Evolutionary conservation across 2,329 filamentous ascomycete species (phyloP).

Genomic region (Ophiostoma perfectum): DNA sequence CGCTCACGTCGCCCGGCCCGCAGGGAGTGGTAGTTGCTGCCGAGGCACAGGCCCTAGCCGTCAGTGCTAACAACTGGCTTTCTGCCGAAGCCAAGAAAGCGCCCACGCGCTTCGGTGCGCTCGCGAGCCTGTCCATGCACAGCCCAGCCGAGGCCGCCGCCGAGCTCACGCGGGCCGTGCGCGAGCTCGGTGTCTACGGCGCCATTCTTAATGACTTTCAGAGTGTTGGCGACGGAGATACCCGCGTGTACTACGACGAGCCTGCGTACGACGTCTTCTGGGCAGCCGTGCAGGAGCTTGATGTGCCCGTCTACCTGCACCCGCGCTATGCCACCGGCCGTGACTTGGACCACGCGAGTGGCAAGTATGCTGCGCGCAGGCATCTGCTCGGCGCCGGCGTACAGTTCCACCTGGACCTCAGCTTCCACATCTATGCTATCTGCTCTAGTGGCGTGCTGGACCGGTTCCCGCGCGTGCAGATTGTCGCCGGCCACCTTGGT

Average conservation of each 20-base stretch:
- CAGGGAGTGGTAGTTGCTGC: slow-evolving; percentile 31
- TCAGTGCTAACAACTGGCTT: slow-evolving; percentile 34
- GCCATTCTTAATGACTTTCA: slow-evolving; percentile 36
- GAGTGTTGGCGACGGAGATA: slow-evolving; percentile 16
- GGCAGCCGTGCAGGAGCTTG: slow-evolving; percentile 32
- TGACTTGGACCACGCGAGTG: slow-evolving; percentile 29
- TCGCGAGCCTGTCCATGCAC: slow-evolving; percentile 36
- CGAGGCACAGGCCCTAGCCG: slow-evolving; percentile 30
- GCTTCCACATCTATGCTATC: slow-evolving; percentile 43
- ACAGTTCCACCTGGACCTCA: slow-evolving; percentile 40
- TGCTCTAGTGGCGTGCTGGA: slow-evolving; percentile 41
- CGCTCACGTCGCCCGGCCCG: slow-evolving; percentile 33
- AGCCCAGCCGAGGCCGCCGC: slow-evolving; percentile 29
- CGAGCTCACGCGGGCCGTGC: slow-evolving; percentile 33
- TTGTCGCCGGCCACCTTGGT: slow-evolving; percentile 41
- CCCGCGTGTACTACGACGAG: slow-evolving; percentile 31
- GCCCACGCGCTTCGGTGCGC: slow-evolving; percentile 32
- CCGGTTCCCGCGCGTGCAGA: slow-evolving; percentile 37
- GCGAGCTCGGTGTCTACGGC: slow-evolving; percentile 33
- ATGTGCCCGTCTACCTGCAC: slow-evolving; percentile 35
- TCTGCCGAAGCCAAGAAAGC: slow-evolving; percentile 29
- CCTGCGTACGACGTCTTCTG: slow-evolving; percentile 33
- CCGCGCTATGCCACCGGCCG: slow-evolving; percentile 32
- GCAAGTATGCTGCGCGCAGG: slow-evolving; percentile 31
- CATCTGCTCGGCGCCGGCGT: slow-evolving; percentile 36